Base-by-base conservation (phyloP, 306 rosid genomes). In the Cajanus cajan region DNA sequence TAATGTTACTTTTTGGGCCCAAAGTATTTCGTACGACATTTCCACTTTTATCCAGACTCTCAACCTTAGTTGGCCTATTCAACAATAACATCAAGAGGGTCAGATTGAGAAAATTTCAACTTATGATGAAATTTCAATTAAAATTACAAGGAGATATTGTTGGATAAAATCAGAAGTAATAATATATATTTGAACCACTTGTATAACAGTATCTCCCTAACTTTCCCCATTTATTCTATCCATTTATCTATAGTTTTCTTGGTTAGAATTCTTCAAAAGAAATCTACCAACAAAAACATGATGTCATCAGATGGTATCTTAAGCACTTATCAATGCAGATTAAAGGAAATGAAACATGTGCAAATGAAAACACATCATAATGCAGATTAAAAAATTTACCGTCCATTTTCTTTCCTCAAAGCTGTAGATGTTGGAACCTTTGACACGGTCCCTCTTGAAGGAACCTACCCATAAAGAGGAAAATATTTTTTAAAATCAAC, bases 381-480 rank as follows among this genome's bases (percentile, higher is more conserved):
- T 18, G 18, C 59, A 21, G 79, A 62, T 52, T 34, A 4, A 77
- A 69, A 72, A 73, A 22, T 18, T 86, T 92, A 92, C 98, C 90
- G 67, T 86, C 86, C 94, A 82, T 85, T 90, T 81, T 87, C 98
- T 74, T 85, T 91, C 61, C 73, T 82, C 69, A 76, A 68, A 77
- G 90, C 36, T 70, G 67, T 37, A 63, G 92, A 69, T 75, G 93
- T 58, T 54, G 91, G 74, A 82, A 86, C 84, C 80, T 73, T 91
- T 71, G 91, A 41, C 64, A 64, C 88, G 76, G 85, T 87, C 69
- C 80, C 86, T 82, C 85, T 91, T 8, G 85, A 66, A 80, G 92
- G 77, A 73, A 73, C 90, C 97, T 94, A 82, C 71, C 36, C 62
- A 66, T 37, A 45, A 31, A 18, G 40, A 82, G 57, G 22, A 34